Percentiles rank a stretch among this genome's conserved stretches.
Evolutionary conservation across 2,329 filamentous ascomycete species (phyloP).

Genomic region (Fusarium sacchari): DNA sequence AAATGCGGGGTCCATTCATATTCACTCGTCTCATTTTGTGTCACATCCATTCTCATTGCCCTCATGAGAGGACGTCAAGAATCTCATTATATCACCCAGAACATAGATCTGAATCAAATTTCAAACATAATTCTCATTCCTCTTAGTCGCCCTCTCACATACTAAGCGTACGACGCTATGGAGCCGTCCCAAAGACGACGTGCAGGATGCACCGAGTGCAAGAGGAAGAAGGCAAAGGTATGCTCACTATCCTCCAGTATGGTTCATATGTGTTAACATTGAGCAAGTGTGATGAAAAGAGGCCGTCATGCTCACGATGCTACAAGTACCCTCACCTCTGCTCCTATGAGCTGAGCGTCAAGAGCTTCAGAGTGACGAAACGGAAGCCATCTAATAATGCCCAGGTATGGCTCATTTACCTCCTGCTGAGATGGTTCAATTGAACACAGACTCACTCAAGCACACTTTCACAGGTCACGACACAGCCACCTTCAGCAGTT

Average conservation of each 20-base stretch:
- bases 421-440: fast-evolving
- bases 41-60: too few species aligned
- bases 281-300: conserved; percentile 2
- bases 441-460: background rate
- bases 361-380: background rate
- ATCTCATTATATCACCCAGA: fast-evolving
- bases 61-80: background rate
- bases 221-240: conserved; percentile 21
- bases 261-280: fast-evolving
- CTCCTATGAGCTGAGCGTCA: conserved; percentile 13
- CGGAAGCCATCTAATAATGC: background rate
- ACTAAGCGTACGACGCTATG: background rate
- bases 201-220: conserved; percentile 15
- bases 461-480: fast-evolving
- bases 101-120: background rate
- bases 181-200: conserved; percentile 5
- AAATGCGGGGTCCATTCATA: background rate
- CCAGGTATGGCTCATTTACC: background rate
- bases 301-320: background rate
- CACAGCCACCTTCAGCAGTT: fast-evolving
- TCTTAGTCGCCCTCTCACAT: fast-evolving
- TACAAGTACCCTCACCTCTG: conserved; percentile 1
- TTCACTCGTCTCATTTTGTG: background rate
- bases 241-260: fast-evolving
- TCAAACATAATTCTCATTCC: fast-evolving